A percentile compares a stretch with the other conserved stretches of the same genome.
phyloP scores from a whole-genome alignment of 1,139 yeast genomes.

The Maudiozyma humilis region DNA sequence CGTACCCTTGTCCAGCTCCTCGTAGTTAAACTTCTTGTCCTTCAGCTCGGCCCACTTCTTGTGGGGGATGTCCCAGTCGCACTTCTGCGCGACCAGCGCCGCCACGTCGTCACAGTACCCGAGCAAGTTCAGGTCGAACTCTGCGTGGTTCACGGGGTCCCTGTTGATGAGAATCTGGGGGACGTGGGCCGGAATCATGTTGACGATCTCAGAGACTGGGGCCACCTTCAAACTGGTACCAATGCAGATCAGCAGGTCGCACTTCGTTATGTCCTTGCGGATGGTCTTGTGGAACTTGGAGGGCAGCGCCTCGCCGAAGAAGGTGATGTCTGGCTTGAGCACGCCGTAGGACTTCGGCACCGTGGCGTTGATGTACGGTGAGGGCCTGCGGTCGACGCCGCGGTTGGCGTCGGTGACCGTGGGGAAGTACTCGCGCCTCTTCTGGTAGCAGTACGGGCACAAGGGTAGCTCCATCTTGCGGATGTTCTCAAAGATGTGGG shows the following conservation, averaged over 20 bases:
- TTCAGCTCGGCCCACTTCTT: slow-evolving; percentile 32
- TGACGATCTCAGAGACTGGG: slow-evolving; percentile 91
- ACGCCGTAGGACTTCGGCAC: slow-evolving; percentile 59
- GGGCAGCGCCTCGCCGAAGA: slow-evolving; percentile 87
- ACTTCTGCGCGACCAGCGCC: slow-evolving; percentile 48
- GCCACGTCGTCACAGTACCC: slow-evolving; percentile 90
- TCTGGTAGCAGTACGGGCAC: slow-evolving; percentile 59
- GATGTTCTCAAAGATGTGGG: slow-evolving; percentile 53
- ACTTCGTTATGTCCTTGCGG: slow-evolving; percentile 48
- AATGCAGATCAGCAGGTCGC: slow-evolving; percentile 78
- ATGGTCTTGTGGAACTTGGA: slow-evolving; percentile 58
- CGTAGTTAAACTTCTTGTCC: slow-evolving; percentile 19
- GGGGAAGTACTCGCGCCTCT: slow-evolving; percentile 35
- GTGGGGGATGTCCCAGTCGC: slow-evolving; percentile 67
- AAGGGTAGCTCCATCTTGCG: slow-evolving; percentile 54
- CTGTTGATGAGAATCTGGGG: slow-evolving; percentile 82
- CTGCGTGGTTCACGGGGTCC: slow-evolving; percentile 69
- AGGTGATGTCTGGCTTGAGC: slow-evolving; percentile 90
- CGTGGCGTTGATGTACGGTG: slow-evolving; percentile 10
- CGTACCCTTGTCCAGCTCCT: slow-evolving; percentile 26
- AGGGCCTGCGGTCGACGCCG: slow-evolving; percentile 23
- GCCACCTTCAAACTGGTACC: slow-evolving; percentile 95
- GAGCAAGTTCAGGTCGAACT: slow-evolving; percentile 71
- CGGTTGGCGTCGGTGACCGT: slow-evolving; percentile 8
- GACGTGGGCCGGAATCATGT: slow-evolving; percentile 55